Evolutionary conservation across 2,329 filamentous ascomycete species (phyloP), one percentile per base, ranked within the genome.

Genomic region (Leptographium lundbergii): DNA sequence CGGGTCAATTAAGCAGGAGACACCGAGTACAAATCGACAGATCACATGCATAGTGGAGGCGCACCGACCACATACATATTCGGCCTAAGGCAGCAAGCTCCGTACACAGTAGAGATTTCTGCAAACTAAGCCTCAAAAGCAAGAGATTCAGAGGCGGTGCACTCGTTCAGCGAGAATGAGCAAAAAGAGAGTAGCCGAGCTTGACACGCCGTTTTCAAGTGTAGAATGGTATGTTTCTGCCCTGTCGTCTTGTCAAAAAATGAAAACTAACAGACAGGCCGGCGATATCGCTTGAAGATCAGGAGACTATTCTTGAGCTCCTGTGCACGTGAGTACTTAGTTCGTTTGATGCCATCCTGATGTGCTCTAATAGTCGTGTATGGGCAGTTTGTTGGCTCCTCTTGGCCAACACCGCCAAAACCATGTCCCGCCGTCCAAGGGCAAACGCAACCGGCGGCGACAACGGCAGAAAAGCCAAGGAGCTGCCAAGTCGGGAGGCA

Each of bases 231-330:
- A 69, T 50, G 73, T 32, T 72, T 29, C 48, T 13, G 17, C 48
- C n/a, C 7, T 3, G 29, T 58, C 19, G 50, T 32, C 32, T 42
- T 6, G 7, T n/a, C 9, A 24, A 17, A 3, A 19, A 45, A 19
- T 42, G 42, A 14, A 1, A 54, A 11, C 57, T 60, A 29, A 58
- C 25, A 6, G 10, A 6, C 55, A 89, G 86, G 85, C 86, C 86
- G 9, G 69, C 76, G 50, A 76, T 87, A 51, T 73, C 75, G 2
- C 67, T 72, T 22, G 73, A 81, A 55, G 76, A 87, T 57, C 84
- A 88, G 69, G 78, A 85, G 57, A 75, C 77, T 4, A 85, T 88
- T 45, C 67, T 88, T 11, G 84, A 88, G 62, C 73, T 89, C 55
- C 74, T 88, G 6, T 87, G 81, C 79, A 79, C 75, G 86, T 88